Base-by-base conservation (phyloP, 2,329 filamentous ascomycete species). In the Neonectria magnoliae region DNA sequence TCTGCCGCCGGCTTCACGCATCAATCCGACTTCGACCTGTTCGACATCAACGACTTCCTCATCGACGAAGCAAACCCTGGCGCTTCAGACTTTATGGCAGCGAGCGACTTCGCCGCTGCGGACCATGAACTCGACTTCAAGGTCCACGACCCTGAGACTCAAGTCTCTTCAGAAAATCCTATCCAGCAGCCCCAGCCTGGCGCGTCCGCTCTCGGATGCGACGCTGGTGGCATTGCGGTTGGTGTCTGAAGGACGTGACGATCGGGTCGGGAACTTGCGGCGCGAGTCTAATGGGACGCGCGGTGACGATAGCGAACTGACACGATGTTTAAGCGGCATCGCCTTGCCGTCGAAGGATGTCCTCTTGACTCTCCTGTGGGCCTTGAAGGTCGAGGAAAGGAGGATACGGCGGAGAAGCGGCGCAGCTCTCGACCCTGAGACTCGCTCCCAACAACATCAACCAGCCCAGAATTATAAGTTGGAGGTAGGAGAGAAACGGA, bases 171-270 rank as follows among this genome's bases (percentile, higher is more conserved):
- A 82, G 81, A 88, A 84, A 83, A 88, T 90, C 79, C 85, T 90
- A 86, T 86, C 89, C 87, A 86, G 89, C 89, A 91, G 88, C 88
- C 88, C 88, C 86, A 85, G 82, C 80, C 84, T 91, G 89, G 89
- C 89, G 89, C 89, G 89, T 91, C 89, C 89, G 76, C 83, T 90
- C 75, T 82, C 81, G 88, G 88, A 91, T 90, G 89, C 89, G 89
- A 91, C 89, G 87, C 85, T 90, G 87, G 86, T 79, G 85, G 87
- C 85, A 83, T 87, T 91, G 89, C 89, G 88, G 89, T 90, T 87
- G 84, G 87, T 86, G 79, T 88, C 87, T 88, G 82, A 89, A 80
- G 80, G 83, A 81, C 74, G 77, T 74, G 81, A 84, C 71, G 78
- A 81, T 74, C 81, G 76, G 79, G 82, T 81, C 79, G 81, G 75